A percentile compares a stretch with the other conserved stretches of the same genome.
These are phyloP conservation scores for Zea mays DNA, from an alignment of 176 grass and related monocot genomes.

Conservation along the genomic window DNA sequence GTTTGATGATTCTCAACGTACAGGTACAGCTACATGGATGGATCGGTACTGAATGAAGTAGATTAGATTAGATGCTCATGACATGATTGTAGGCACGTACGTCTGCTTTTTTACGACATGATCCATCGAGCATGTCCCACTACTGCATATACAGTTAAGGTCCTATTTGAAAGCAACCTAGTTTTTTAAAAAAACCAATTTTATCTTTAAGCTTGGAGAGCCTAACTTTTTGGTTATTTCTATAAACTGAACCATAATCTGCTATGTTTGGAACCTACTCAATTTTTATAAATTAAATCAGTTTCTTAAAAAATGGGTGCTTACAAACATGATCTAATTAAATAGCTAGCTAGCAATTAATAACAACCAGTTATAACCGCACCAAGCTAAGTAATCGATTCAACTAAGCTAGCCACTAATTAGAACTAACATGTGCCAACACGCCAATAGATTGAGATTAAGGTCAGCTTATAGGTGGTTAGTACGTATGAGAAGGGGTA, in stretches of 20 bases:
- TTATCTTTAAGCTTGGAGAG: too few species aligned
- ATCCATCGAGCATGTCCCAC: neutral
- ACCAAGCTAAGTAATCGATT: neutral
- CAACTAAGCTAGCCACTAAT: neutral
- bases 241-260: too few species aligned
- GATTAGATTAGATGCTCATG: neutral
- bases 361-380: neutral
- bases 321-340: too few species aligned
- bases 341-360: neutral
- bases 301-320: too few species aligned
- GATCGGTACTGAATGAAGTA: neutral
- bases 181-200: too few species aligned
- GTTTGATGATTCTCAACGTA: neutral
- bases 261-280: too few species aligned
- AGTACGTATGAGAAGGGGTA: neutral
- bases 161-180: too few species aligned
- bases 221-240: too few species aligned
- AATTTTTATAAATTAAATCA: too few species aligned
- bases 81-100: neutral
- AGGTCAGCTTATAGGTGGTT: neutral
- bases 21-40: neutral
- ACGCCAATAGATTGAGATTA: constrained; percentile 9
- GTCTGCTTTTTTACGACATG: neutral
- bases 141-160: neutral
- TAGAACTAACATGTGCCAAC: neutral